A percentile compares a stretch with the other conserved stretches of the same genome.
Conservation (phyloP, 1,284 basidiomycete genomes). For the Inonotus obliquus region DNA sequence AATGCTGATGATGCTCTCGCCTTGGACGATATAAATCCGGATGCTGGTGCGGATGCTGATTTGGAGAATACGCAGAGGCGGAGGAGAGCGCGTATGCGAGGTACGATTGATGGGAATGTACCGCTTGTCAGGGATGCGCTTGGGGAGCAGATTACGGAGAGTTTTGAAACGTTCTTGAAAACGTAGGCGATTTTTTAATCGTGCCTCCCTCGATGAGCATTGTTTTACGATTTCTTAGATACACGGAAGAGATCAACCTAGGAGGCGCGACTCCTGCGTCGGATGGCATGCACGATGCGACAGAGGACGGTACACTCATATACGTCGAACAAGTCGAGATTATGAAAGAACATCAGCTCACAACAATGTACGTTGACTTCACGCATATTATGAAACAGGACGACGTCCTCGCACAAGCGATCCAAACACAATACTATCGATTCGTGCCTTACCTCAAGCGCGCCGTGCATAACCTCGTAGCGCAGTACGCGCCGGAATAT, state of each 20-base stretch:
- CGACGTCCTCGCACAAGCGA: conserved; percentile 88
- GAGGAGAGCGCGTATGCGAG: conserved; percentile 43
- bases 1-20: conserved; percentile 47
- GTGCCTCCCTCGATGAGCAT: neutral
- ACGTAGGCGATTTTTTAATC: conserved; percentile 50
- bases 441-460: conserved; percentile 93
- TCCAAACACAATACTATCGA: conserved; percentile 93
- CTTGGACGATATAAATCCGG: conserved; percentile 52
- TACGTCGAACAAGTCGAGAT: conserved; percentile 92
- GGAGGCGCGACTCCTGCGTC: conserved; percentile 65
- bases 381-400: conserved; percentile 87
- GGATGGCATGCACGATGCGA: conserved; percentile 54
- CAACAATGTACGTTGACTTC: conserved; percentile 96
- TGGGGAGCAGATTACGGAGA: conserved; percentile 88
- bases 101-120: conserved; percentile 58
- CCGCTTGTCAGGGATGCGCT: conserved; percentile 89
- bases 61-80: conserved; percentile 34
- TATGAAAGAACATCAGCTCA: conserved; percentile 90
- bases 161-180: conserved; percentile 88
- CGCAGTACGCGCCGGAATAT: conserved; percentile 87
- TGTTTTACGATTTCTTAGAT: conserved; percentile 45
- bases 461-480: conserved; percentile 85
- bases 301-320: conserved; percentile 58
- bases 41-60: conserved; percentile 37
- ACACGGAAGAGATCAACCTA: conserved; percentile 75